Evolutionary conservation across 139 green algal species (phyloP).

Genomic region (Chlamydomonas incerta): DNA sequence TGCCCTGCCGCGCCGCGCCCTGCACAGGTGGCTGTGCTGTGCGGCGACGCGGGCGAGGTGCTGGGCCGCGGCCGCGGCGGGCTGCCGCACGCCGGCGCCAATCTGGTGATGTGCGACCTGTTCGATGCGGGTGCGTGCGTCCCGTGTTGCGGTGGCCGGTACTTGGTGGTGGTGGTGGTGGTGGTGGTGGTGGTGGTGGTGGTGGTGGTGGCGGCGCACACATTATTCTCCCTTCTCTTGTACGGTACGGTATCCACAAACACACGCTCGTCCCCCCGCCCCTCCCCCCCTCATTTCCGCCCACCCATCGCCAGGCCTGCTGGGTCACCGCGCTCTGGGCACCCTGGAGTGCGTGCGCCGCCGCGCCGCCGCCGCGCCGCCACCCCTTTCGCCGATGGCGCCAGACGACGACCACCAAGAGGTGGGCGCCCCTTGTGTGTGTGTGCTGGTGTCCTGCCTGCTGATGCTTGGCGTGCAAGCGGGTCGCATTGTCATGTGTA

Average conservation of each 20-base stretch:
- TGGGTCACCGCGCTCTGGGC: conserved; percentile 13
- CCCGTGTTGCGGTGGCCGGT: too few relatives aligned
- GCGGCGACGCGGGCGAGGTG: conserved; percentile 20
- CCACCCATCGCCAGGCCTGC: conserved; percentile 4
- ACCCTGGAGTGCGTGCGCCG: conserved; percentile 20
- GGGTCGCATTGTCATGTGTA: too few relatives aligned
- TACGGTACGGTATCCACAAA: too few relatives aligned
- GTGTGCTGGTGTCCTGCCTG: too few relatives aligned
- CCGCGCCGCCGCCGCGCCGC: background rate
- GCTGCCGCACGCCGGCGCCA: conserved; percentile 67
- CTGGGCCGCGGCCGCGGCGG: conserved; percentile 53
- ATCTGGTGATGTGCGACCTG: conserved; percentile 67
- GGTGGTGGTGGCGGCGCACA: too few relatives aligned
- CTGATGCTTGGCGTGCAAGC: too few relatives aligned
- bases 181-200: too few relatives aligned
- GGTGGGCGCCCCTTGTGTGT: too few relatives aligned
- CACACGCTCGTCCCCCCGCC: too few relatives aligned
- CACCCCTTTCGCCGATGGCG: background rate
- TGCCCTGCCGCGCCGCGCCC: background rate
- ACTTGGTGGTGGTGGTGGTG: too few relatives aligned
- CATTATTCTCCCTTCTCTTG: too few relatives aligned
- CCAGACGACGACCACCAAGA: background rate
- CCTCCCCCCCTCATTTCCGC: background rate
- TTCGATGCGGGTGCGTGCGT: conserved; percentile 65
- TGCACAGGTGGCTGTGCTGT: conserved; percentile 53